Base-by-base conservation (phyloP, 768 basidiomycete genomes). In the Boletus barrowsii region DNA sequence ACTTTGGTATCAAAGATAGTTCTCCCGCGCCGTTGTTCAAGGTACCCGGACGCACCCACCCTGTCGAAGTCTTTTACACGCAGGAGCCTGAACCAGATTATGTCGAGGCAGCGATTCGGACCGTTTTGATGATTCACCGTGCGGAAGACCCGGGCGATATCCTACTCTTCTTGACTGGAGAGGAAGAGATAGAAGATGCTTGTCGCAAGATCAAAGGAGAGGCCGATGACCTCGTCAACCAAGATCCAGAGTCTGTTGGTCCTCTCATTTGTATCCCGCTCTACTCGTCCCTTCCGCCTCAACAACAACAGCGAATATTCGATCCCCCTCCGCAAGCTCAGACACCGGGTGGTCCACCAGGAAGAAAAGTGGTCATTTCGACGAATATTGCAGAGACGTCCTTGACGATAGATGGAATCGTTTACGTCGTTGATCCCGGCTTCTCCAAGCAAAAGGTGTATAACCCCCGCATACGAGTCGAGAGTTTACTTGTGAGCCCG, bases 371-470 rank as follows among this genome's bases (percentile, higher is more conserved):
- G 42, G 90, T 99, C 32, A 78, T 99, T 1, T 92, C 94, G 10
- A 99, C 96, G 29, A 99, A 98, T 68, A 93, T 98, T 54, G 97
- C 97, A 4, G 96, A 99, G 72, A 98, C 96, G 2, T 96, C 93
- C 3, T 74, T 98, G 41, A 99, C 96, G 3, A 98, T 99, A 54
- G 96, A 99, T 61, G 96, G 96, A 20, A 98, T 99, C 63, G 95
- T 99, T n/a, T 99, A 98, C 63, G 96, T 98, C 53, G 94, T 98
- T 43, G 96, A 98, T 66, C 93, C 95, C 0, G 95, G 94, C 1
- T 97, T 98, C 75, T 94, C 90, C 33, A 96, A 99, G 73, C 96
- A 98, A 73, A 98, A 96, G 68, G 88, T 98, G 46, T 99, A 98
- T 76, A 98, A 98, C 69, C 97, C 96, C 0, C 83, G 96, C 30